Base-by-base conservation (phyloP, 495 filamentous ascomycete genomes). In the Astrocystis sublimbata region DNA sequence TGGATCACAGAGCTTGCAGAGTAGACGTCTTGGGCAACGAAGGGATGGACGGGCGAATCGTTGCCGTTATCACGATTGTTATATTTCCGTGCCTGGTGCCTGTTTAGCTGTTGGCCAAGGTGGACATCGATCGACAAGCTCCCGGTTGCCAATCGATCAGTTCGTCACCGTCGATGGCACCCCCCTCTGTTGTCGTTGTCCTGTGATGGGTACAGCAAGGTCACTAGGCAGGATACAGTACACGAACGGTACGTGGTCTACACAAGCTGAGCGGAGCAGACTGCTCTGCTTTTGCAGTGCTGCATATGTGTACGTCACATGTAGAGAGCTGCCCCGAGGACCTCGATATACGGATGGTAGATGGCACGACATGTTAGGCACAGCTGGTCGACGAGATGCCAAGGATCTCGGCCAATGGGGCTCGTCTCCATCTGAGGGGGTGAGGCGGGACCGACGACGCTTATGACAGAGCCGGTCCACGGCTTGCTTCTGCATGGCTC, bases 141-240 rank as follows among this genome's bases (percentile, higher is more conserved):
- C 19, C 6, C 33, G 19, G 19, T 43, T n/a, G 24, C 23, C 46
- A 9, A 26, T 26, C 38, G 30, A 42, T 58, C 28, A 41, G 41
- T 41, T 42, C 45, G 45, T 51, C 21, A 21, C 40, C 45, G 15
- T 30, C 36, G 56, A 19, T 60, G 57, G n/a, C n/a, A n/a, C 43
- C 33, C 43, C 45, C 23, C 45, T 30, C 40, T 45, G 41, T 51
- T 19, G n/a, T 21, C 23, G 51, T 28, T 35, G 40, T 33, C 28
- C 5, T 36, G 56, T 30, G 38, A 38, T 28, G 30, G 49, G 31
- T 21, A 17, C 12, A 19, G 40, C 15, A n/a, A n/a, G n/a, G n/a
- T n/a, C n/a, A n/a, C n/a, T n/a, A n/a, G n/a, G n/a, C n/a, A n/a
- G n/a, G n/a, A n/a, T n/a, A n/a, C n/a, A n/a, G n/a, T n/a, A n/a